phyloP scores from a whole-genome alignment of 371 early-diverging fungal species.

The Paraphysoderma sedebokerense region DNA sequence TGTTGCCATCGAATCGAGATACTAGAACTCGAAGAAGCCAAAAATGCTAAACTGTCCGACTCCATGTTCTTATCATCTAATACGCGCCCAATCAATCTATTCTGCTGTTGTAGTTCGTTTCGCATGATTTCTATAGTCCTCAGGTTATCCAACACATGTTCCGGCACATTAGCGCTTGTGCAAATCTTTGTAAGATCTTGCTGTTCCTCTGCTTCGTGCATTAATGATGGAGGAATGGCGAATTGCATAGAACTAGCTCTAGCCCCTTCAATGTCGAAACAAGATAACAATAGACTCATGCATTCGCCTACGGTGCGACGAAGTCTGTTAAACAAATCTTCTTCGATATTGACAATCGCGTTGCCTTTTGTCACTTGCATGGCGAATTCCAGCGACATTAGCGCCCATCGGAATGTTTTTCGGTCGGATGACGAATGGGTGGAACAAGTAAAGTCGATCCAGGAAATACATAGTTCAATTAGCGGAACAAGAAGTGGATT shows the following conservation, averaged over 20 bases:
- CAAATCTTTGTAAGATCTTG: neutral
- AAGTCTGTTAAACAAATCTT: constrained; percentile 52
- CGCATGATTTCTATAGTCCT: constrained; percentile 6
- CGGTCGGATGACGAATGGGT: constrained; percentile 23
- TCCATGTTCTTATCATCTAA: constrained; percentile 16
- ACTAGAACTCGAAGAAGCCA: constrained; percentile 55
- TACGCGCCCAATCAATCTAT: constrained; percentile 19
- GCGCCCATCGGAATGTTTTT: constrained; percentile 77
- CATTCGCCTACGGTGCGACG: constrained; percentile 56
- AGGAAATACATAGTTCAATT: constrained; percentile 66
- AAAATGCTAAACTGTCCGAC: constrained; percentile 46
- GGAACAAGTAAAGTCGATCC: constrained; percentile 49
- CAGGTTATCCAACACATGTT: neutral
- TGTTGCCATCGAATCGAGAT: constrained; percentile 73
- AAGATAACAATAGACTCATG: constrained; percentile 59
- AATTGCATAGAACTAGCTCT: too few relatives aligned
- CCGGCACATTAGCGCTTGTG: neutral
- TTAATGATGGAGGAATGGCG: too few relatives aligned
- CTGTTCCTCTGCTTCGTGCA: too few relatives aligned
- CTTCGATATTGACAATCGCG: constrained; percentile 39
- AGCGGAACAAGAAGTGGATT: constrained; percentile 28
- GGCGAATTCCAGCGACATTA: constrained; percentile 66
- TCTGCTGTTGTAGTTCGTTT: neutral
- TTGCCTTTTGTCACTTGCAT: constrained; percentile 48
- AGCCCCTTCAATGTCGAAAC: constrained; percentile 50